phyloP scores from a whole-genome alignment of 768 basidiomycete genomes.

The Cubamyces sp. region DNA sequence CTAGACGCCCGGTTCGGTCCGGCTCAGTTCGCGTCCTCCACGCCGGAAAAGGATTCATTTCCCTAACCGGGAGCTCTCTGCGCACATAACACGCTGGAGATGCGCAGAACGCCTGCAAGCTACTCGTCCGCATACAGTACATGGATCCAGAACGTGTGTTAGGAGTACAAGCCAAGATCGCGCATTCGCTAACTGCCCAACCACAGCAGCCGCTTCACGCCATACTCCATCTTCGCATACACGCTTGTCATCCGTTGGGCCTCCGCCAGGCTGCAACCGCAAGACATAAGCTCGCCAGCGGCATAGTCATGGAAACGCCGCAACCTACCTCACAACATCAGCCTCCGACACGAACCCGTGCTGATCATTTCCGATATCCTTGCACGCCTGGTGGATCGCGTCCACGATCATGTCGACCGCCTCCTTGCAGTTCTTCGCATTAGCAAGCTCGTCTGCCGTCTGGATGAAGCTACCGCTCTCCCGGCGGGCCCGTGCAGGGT shows the following conservation, averaged over 20 bases:
- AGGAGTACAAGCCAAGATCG: not conserved
- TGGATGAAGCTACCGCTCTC: conserved; percentile 57
- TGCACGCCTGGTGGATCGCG: conserved; percentile 68
- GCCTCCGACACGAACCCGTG: conserved; percentile 58
- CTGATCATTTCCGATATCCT: conserved; percentile 55
- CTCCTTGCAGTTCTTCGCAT: conserved; percentile 73
- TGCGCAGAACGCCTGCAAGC: conserved; percentile 7
- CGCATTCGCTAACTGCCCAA: conserved; percentile 58
- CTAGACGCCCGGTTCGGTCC: conserved; percentile 14
- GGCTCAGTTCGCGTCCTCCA: conserved; percentile 14
- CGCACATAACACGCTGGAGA: conserved; percentile 4
- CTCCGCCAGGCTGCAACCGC: conserved; percentile 64
- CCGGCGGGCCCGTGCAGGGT: conserved; percentile 54
- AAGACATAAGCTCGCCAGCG: conserved; percentile 19
- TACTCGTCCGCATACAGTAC: conserved; percentile 10
- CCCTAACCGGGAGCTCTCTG: not conserved
- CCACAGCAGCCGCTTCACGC: conserved; percentile 89
- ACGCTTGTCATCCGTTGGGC: conserved; percentile 85
- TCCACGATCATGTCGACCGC: conserved; percentile 78
- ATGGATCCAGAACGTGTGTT: not conserved
- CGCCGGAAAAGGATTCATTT: conserved; percentile 2
- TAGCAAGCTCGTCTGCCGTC: conserved; percentile 61
- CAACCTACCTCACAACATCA: conserved; percentile 79
- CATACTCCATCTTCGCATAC: conserved; percentile 93
- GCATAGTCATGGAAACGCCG: conserved; percentile 16